phyloP scores from a whole-genome alignment of 129 eudicot species.

The Heracleum sosnowskyi region DNA sequence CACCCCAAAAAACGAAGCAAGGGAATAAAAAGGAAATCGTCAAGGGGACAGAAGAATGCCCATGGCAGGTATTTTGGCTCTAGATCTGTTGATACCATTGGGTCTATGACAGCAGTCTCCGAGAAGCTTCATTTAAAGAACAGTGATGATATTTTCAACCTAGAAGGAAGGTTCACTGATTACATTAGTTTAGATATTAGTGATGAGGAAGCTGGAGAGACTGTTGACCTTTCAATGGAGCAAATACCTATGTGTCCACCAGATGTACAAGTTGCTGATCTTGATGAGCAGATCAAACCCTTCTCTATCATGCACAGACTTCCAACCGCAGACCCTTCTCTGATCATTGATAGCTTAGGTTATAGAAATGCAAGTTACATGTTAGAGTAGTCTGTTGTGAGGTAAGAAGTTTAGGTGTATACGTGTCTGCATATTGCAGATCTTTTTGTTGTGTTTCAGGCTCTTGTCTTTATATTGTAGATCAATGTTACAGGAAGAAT shows the following conservation, averaged over 20 bases:
- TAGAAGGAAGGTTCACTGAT: slow-evolving; percentile 49
- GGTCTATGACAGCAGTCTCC: slow-evolving; percentile 3
- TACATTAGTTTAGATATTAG: slow-evolving; percentile 50
- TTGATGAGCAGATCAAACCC: slow-evolving; percentile 51
- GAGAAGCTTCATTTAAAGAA: slow-evolving; percentile 30
- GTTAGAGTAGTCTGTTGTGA: slow-evolving; percentile 17
- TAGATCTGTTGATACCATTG: slow-evolving; percentile 17
- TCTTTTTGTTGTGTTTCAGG: slow-evolving; percentile 7
- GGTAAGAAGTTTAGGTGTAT: neutral
- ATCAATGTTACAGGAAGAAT: slow-evolving; percentile 2
- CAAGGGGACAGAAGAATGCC: slow-evolving; percentile 37
- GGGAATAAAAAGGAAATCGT: slow-evolving; percentile 37
- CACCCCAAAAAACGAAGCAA: slow-evolving; percentile 65
- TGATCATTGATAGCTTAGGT: slow-evolving; percentile 16
- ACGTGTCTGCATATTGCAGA: slow-evolving; percentile 7
- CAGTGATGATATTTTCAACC: slow-evolving; percentile 23
- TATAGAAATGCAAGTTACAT: slow-evolving; percentile 15
- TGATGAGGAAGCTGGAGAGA: slow-evolving; percentile 34
- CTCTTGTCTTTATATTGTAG: neutral
- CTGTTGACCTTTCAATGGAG: slow-evolving; percentile 15
- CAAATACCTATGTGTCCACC: slow-evolving; percentile 11
- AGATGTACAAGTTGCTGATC: slow-evolving; percentile 13
- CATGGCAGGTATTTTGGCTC: slow-evolving; percentile 78
- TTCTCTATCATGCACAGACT: slow-evolving; percentile 28
- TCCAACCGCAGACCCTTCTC: neutral